phyloP scores from a whole-genome alignment of 495 filamentous ascomycete species.

The Aspergillus sparsus region DNA sequence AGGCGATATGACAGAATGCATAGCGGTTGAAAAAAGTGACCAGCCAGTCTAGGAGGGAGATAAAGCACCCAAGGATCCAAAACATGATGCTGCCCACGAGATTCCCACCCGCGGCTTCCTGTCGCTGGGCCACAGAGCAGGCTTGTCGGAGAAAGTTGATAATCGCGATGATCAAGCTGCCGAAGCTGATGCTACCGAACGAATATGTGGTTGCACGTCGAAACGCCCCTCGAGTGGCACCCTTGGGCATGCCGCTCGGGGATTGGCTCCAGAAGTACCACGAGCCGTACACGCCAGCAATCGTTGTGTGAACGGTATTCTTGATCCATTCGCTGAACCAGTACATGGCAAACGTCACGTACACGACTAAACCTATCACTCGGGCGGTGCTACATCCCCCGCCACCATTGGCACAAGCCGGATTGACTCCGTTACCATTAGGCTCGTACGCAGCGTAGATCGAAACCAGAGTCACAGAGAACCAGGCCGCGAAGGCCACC shows the following conservation, averaged over 20 bases:
- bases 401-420: conserved; percentile 60
- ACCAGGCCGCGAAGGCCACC: conserved; percentile 70
- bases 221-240: conserved; percentile 72
- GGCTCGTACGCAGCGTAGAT: conserved; percentile 84
- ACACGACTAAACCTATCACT: conserved; percentile 81
- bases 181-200: conserved; percentile 86
- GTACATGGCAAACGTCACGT: conserved; percentile 85
- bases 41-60: conserved; percentile 79
- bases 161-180: conserved; percentile 81
- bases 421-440: conserved; percentile 45
- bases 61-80: conserved; percentile 73
- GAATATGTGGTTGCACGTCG: conserved; percentile 80
- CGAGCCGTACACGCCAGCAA: conserved; percentile 84
- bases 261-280: conserved; percentile 85
- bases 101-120: conserved; percentile 66
- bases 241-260: conserved; percentile 62
- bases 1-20: conserved; percentile 87
- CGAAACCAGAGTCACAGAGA: conserved; percentile 58
- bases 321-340: conserved; percentile 93
- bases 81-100: conserved; percentile 65
- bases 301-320: conserved; percentile 85
- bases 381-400: conserved; percentile 73
- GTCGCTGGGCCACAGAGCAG: conserved; percentile 68
- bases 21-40: conserved; percentile 73
- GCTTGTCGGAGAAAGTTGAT: conserved; percentile 80